phyloP scores from a whole-genome alignment of 495 filamentous ascomycete genomes.

The Tuber aestivum region DNA sequence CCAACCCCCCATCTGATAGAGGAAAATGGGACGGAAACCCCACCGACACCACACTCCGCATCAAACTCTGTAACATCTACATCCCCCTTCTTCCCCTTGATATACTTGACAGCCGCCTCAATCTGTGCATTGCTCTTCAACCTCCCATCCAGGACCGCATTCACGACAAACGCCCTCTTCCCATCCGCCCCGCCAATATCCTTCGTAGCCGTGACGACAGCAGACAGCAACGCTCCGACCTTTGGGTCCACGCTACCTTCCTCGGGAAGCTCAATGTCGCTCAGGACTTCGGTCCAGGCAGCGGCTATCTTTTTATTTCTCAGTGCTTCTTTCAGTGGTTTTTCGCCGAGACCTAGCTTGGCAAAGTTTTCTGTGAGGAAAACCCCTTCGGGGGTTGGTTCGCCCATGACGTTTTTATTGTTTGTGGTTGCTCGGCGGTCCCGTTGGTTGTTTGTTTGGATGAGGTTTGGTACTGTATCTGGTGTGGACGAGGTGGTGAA shows the following conservation, averaged over 20 bases:
- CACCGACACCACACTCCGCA: slow-evolving; percentile 41
- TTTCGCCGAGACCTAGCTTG: slow-evolving; percentile 37
- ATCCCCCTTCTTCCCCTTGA: slow-evolving; percentile 24
- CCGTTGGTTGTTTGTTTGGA: neutral
- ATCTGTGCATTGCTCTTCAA: slow-evolving; percentile 39
- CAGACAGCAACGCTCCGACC: slow-evolving; percentile 21
- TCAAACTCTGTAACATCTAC: slow-evolving; percentile 34
- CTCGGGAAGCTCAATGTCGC: neutral
- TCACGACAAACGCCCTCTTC: slow-evolving; percentile 34
- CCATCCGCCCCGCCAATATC: slow-evolving; percentile 16
- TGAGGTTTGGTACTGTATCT: neutral
- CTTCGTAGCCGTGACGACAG: slow-evolving; percentile 36
- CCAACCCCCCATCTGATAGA: neutral
- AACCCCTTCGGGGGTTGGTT: slow-evolving; percentile 22
- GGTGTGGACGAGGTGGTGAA: neutral
- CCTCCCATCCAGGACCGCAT: slow-evolving; percentile 30
- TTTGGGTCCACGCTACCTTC: slow-evolving; percentile 36
- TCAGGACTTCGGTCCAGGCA: slow-evolving; percentile 32
- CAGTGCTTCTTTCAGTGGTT: slow-evolving; percentile 37
- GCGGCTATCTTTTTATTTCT: slow-evolving; percentile 40
- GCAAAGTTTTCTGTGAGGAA: slow-evolving; percentile 30
- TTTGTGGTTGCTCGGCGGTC: neutral
- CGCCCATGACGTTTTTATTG: slow-evolving; percentile 21
- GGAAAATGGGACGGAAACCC: neutral
- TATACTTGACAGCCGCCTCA: slow-evolving; percentile 36